Conservation (phyloP, 2,329 filamentous ascomycete species). For the Chrysoporthe deuterocubensis region DNA sequence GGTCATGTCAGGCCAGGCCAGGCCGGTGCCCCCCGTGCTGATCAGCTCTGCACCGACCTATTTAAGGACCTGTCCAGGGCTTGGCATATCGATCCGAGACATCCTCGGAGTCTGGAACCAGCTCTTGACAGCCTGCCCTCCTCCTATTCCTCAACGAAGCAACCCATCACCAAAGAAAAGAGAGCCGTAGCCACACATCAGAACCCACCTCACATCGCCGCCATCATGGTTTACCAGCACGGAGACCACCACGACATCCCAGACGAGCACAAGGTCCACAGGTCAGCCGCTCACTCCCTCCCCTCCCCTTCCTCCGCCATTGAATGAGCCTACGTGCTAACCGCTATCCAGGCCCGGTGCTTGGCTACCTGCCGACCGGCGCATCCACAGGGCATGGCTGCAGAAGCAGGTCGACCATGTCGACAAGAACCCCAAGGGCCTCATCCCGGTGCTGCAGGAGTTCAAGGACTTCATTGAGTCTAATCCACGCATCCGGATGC, state of each 20-base stretch:
- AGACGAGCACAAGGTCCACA: constrained; percentile 48
- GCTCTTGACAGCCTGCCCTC: neutral
- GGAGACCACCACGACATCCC: constrained; percentile 58
- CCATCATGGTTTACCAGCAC: constrained; percentile 54
- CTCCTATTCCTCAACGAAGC: neutral
- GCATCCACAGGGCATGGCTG: constrained; percentile 68
- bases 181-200: too few species aligned
- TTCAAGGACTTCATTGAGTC: constrained; percentile 69
- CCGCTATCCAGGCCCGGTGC: constrained; percentile 48
- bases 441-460: constrained; percentile 65
- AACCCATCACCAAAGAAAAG: too few species aligned
- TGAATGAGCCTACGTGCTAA: neutral
- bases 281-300: constrained; percentile 41
- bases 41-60: neutral
- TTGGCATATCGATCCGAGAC: neutral
- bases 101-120: neutral
- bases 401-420: constrained; percentile 57
- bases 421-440: constrained; percentile 52
- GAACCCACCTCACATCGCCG: neutral
- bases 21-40: neutral
- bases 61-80: constrained; percentile 12
- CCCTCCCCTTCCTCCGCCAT: neutral
- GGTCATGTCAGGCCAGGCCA: neutral
- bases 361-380: constrained; percentile 68
- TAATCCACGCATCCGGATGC: constrained; percentile 67